Evolutionary conservation across 2,329 filamentous ascomycete genomes (phyloP), one percentile per base, ranked within the genome.

Genomic region (Zymoseptoria ardabiliae): DNA sequence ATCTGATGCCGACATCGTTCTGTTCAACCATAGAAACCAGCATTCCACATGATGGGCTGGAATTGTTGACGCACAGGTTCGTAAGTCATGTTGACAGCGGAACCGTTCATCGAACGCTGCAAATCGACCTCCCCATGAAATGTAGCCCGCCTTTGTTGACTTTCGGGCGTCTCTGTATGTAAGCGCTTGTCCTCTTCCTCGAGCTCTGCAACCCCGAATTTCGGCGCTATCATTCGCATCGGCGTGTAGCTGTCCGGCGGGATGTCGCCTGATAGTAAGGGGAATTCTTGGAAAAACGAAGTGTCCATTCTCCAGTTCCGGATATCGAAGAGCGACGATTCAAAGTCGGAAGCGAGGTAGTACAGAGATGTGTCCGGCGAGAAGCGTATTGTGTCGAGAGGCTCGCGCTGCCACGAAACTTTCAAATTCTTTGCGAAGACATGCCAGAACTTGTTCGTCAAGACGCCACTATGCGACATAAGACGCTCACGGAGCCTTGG

Each of bases 371-470:
- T 55, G 17, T 62, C 55, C 5, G 57, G 58, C 6, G 59, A 60
- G 41, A 60, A 58, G 11, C 55, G 35, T 50, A 66, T 54, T 8
- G 62, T 60, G 11, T 64, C 64, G 35, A 66, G 58, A 6, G 62
- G 64, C 22, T 66, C 64, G 30, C 59, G 54, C n/a, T 61, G 55
- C 61, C 64, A 64, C 6, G 61, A 62, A 2, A 66, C 59, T 9
- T 61, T 58, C 7, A 66, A 53, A 35, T 66, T 64, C 23, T 60
- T 56, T 4, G 60, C 58, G 51, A 60, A 66, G 17, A 60, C 51
- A 5, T 57, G 54, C 64, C 64, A 66, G 35, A 66, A 66, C 28
- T 61, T 64, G 54, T 66, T 66, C 20, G 64, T 66, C 22, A 66
- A 55, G 45, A 63, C 57, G 25, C 51, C 48, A 7, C 49, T 45